Conservation (phyloP, 495 filamentous ascomycete species). For the Neurospora sp. region DNA sequence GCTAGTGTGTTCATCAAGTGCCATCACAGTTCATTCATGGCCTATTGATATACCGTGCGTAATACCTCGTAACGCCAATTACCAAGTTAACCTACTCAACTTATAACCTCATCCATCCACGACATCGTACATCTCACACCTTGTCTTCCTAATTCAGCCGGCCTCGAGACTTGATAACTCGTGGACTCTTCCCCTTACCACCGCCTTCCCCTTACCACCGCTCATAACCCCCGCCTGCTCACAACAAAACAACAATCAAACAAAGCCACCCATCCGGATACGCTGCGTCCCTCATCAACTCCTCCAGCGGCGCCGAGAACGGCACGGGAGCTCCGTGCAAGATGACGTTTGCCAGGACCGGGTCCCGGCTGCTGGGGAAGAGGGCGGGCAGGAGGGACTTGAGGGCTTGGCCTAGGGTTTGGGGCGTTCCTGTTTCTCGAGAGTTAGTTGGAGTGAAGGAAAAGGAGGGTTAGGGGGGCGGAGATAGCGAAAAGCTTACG, state of each 20-base stretch:
- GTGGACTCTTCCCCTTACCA: too few relatives aligned
- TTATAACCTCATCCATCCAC: neutral
- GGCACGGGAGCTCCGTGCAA: constrained; percentile 82
- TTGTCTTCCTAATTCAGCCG: too few relatives aligned
- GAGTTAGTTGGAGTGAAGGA: neutral
- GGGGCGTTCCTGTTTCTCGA: constrained; percentile 30
- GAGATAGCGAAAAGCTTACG: constrained; percentile 15
- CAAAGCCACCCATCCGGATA: constrained; percentile 93
- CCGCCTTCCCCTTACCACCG: too few relatives aligned
- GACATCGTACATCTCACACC: too few relatives aligned
- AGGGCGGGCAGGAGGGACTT: constrained; percentile 66
- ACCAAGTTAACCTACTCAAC: neutral
- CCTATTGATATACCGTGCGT: neutral
- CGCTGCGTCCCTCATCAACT: constrained; percentile 67
- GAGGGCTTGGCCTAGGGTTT: constrained; percentile 77
- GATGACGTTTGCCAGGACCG: constrained; percentile 83
- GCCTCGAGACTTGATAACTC: too few relatives aligned
- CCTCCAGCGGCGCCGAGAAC: constrained; percentile 72
- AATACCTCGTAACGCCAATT: neutral
- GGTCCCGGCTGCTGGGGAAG: constrained; percentile 78
- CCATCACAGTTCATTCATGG: neutral
- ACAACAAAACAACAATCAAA: constrained; percentile 70
- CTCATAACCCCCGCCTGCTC: neutral
- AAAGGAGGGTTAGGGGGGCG: neutral
- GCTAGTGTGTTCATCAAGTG: neutral